These are phyloP conservation scores for Chlorella variabilis DNA, from an alignment of 163 green algal genomes.

Conservation along the genomic window DNA sequence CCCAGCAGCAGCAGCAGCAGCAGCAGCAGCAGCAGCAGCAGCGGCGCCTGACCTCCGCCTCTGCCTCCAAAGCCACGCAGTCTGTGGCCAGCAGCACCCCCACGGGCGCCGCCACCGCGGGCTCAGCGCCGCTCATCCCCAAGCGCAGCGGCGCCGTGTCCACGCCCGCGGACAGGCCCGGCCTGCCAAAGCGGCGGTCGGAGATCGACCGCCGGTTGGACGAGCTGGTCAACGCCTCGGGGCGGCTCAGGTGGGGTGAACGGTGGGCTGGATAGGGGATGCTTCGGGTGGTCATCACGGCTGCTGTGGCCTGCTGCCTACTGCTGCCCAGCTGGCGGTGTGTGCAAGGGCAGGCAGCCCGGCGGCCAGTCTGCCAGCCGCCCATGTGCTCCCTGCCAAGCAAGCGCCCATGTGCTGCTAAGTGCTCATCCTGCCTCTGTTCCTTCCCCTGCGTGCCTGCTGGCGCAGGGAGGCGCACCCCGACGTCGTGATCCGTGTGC, in stretches of 20 bases:
- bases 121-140: conserved; percentile 34
- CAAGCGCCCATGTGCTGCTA: too few relatives aligned
- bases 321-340: too few relatives aligned
- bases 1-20: conserved; percentile 19
- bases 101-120: background rate
- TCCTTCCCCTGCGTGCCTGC: too few relatives aligned
- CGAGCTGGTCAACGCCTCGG: conserved; percentile 60
- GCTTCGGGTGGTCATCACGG: too few relatives aligned
- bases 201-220: conserved; percentile 86
- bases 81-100: conserved; percentile 38
- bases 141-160: background rate
- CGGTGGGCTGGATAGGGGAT: too few relatives aligned
- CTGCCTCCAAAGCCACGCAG: background rate
- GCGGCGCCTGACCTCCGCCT: background rate
- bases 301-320: too few relatives aligned
- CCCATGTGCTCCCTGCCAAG: too few relatives aligned
- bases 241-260: conserved; percentile 54
- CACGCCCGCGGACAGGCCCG: background rate
- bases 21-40: background rate
- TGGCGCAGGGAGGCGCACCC: conserved; percentile 55
- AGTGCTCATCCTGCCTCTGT: too few relatives aligned
- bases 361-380: too few relatives aligned
- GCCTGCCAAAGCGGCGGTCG: conserved; percentile 47
- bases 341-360: too few relatives aligned
- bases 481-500: conserved; percentile 57